Percentiles rank a stretch among this genome's conserved stretches.
phyloP scores from a whole-genome alignment of 768 basidiomycete species.

The Ramaria rubella region DNA sequence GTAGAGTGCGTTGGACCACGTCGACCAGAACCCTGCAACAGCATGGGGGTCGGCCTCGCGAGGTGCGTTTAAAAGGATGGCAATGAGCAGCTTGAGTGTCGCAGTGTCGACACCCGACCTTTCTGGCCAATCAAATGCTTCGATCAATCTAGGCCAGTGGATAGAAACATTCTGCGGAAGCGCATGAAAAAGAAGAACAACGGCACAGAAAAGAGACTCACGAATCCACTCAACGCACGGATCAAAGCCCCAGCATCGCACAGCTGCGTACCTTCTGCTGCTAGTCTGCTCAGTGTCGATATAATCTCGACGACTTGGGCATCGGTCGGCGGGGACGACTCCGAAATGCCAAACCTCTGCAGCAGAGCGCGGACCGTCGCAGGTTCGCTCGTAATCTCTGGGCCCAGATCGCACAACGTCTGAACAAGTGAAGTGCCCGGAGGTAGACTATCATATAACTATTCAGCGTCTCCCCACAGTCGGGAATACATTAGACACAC shows the following conservation, averaged over 20 bases:
- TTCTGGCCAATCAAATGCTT: conserved; percentile 79
- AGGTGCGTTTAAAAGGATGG: conserved; percentile 77
- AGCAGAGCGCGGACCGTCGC: conserved; percentile 66
- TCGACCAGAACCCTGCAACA: conserved; percentile 78
- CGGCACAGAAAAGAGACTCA: conserved; percentile 34
- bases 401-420: conserved; percentile 67
- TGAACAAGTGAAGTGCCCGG: conserved; percentile 67
- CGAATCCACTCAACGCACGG: conserved; percentile 65
- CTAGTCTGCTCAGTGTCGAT: conserved; percentile 56
- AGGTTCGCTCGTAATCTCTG: conserved; percentile 69
- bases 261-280: conserved; percentile 63
- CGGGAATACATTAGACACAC: conserved; percentile 33
- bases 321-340: conserved; percentile 64
- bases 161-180: conserved; percentile 49
- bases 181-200: neutral
- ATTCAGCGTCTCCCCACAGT: conserved; percentile 13
- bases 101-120: conserved; percentile 84
- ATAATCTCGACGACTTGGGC: conserved; percentile 66
- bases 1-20: conserved; percentile 79
- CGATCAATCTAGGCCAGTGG: conserved; percentile 78
- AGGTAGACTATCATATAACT: conserved; percentile 44
- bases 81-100: conserved; percentile 82
- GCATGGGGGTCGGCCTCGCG: conserved; percentile 72
- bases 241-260: conserved; percentile 74
- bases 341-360: conserved; percentile 69